Percentiles rank a stretch among this genome's conserved stretches.
Conservation (phyloP, 1,139 yeast genomes). For the Kurtzmaniella quercitrusa region DNA sequence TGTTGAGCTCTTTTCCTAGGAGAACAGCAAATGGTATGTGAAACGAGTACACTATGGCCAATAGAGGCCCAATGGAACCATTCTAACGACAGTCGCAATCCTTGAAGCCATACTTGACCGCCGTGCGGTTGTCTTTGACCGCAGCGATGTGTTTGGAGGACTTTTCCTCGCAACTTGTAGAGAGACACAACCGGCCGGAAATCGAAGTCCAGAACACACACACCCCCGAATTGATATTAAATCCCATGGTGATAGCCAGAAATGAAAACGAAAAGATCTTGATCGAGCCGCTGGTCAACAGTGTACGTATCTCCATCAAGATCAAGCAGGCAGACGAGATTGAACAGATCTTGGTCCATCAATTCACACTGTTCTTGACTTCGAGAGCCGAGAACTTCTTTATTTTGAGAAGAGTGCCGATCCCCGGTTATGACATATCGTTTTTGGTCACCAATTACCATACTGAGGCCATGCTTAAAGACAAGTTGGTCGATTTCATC, state of each 20-base stretch:
- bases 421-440: constrained; percentile 88
- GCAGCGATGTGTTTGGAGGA: constrained; percentile 95
- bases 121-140: constrained; percentile 89
- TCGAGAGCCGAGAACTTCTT: constrained; percentile 94
- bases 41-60: not conserved
- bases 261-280: constrained; percentile 90
- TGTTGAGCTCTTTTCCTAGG: not conserved
- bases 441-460: constrained; percentile 91
- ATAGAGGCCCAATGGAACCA: not conserved
- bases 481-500: constrained; percentile 90
- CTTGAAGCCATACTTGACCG: constrained; percentile 87
- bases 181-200: constrained; percentile 97
- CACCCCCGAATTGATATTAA: constrained; percentile 78
- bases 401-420: constrained; percentile 87
- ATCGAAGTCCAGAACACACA: constrained; percentile 67
- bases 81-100: constrained; percentile 66
- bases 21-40: not conserved
- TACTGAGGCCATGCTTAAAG: constrained; percentile 93
- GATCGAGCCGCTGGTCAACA: constrained; percentile 91
- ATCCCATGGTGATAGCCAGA: constrained; percentile 87
- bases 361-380: constrained; percentile 88
- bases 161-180: constrained; percentile 92
- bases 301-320: constrained; percentile 81
- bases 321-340: constrained; percentile 98
- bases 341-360: constrained; percentile 89